phyloP scores from a whole-genome alignment of 768 basidiomycete species.

The Suillus clintonianus region DNA sequence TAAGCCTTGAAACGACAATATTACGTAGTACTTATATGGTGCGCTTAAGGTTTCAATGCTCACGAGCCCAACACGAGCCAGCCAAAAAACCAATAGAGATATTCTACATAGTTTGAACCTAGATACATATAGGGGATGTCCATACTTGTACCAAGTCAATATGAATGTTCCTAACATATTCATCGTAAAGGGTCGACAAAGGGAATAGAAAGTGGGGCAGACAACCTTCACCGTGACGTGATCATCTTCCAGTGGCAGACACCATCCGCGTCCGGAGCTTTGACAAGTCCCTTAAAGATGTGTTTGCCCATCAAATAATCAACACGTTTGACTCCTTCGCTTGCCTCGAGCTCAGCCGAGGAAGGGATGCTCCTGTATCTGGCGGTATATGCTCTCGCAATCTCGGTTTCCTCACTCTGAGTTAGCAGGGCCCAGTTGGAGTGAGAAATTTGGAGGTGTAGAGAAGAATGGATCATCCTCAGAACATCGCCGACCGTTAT shows the following conservation, averaged over 20 bases:
- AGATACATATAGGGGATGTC: no score
- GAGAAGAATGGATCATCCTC: conserved; percentile 44
- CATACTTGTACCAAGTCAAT: background rate
- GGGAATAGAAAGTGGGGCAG: background rate
- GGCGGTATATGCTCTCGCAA: conserved; percentile 38
- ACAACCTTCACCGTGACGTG: conserved; percentile 7
- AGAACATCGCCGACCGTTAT: conserved; percentile 63
- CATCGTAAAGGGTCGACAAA: background rate
- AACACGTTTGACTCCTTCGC: conserved; percentile 39
- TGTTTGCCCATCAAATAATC: conserved; percentile 38
- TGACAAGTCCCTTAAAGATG: conserved; percentile 38
- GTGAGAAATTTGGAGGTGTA: conserved; percentile 44
- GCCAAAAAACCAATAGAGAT: no score
- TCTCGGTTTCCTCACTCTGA: conserved; percentile 25
- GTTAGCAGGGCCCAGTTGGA: conserved; percentile 35
- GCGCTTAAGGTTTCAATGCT: no score
- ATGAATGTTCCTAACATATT: background rate
- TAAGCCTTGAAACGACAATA: no score
- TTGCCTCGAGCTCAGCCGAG: conserved; percentile 31
- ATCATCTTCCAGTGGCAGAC: conserved; percentile 31
- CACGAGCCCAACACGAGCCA: no score
- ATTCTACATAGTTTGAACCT: no score
- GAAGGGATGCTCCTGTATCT: conserved; percentile 33
- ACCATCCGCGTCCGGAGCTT: conserved; percentile 30
- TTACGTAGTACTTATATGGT: no score